Base-by-base conservation (phyloP, 1,284 basidiomycete species). In the Ceratobasidium sp. region DNA sequence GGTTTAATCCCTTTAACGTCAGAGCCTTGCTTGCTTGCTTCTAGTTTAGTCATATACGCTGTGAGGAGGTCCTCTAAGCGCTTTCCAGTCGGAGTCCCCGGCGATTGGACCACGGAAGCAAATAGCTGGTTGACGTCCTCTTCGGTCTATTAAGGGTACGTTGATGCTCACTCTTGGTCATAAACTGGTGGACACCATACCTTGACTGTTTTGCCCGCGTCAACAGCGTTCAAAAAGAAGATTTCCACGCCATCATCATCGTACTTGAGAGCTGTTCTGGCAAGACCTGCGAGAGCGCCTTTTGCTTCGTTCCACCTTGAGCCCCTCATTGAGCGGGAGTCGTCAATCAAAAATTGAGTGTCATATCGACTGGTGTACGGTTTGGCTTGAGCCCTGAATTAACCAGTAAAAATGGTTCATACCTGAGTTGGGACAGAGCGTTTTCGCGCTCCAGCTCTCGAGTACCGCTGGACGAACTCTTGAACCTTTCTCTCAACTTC, bases 281-380 rank as follows among this genome's bases (percentile, higher is more conserved):
- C 88, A 5, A 90, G 83, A 3, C 84, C 81, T 7, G 85, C 84
- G 20, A 90, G 84, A 1, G 88, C 88, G 33, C 85, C 82, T 46
- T 84, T 82, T 9, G 89, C 87, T 87, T 89, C 88, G 20, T 78
- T 76, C 91, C 91, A 92, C 23, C 85, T 84, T 0, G 78, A 71
- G 2, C 86, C 87, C 12, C 79, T 72, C 91, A 92, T 92, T 9
- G 91, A 91, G 4, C 82, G 83, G 0, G 91, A 91, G 81, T 92
- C 91, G 39, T 75, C 72, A n/a, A 75, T 64, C 39, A 75, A 33
- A 49, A 75, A 75, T 20, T 75, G 72, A 1, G 72, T 75, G 23
- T 75, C 72, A 20, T 64, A 75, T 64, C 66, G 51, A 44, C 72
- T 75, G n/a, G n/a, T n/a, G n/a, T n/a, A n/a, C n/a, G n/a, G n/a